Base-by-base conservation (phyloP, 345 rosid genomes). In the Erucastrum elatum region DNA sequence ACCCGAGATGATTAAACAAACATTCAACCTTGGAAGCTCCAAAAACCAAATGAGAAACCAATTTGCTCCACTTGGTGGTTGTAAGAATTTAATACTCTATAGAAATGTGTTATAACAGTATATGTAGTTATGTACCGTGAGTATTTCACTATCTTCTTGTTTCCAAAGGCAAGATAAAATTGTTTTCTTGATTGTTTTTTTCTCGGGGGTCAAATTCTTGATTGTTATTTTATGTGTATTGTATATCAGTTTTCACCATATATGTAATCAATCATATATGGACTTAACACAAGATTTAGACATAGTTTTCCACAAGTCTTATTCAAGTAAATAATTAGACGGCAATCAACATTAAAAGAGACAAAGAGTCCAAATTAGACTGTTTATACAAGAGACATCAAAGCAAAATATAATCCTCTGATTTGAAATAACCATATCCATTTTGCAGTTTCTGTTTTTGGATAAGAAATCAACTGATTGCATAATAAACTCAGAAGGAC, bases 1-100 rank as follows among this genome's bases (percentile, higher is more conserved):
- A 75, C 68, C 76, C 76, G 63, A 75, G 83, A 80, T 3, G 64
- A 70, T 75, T 70, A 70, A 80, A 80, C 76, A 80, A 80, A 80
- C 83, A 80, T 80, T 75, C 83, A 80, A 65, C 83, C 39, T 80
- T 80, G 73, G 69, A 65, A 80, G 16, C 77, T 80, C 59, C 69
- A 75, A 71, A 55, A 64, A 58, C 7, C 75, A 56, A 15, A 72
- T 37, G 34, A 70, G 33, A 77, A 77, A 13, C 37, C 63, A 66
- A 3, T 58, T 72, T 39, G 46, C 71, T 71, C 16, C 17, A 39
- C 72, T 56, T 77, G 64, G 30, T 53, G 26, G 26, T 53, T 53
- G 25, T 15, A 53, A 16, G n/a, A 53, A 16, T 16, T 53, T 35
- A 11, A 27, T 49, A 70, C 21, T 44, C 17, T 15, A 49, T 33